Evolutionary conservation across 257 asterid species (phyloP).

Genomic region (Penstemon barbatus): DNA sequence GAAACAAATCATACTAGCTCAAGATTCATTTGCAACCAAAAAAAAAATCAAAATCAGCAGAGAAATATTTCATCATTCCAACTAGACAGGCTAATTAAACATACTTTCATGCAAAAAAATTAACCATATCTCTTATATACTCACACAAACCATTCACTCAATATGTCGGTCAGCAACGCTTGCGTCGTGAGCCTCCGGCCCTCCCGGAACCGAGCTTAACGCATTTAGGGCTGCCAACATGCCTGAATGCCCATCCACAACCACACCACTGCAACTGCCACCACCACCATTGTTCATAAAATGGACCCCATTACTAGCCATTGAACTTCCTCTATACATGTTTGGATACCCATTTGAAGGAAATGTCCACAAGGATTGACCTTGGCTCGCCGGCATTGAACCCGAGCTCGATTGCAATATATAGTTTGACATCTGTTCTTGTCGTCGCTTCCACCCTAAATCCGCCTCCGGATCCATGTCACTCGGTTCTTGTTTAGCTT

Average conservation of each 20-base stretch:
- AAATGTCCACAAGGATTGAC: slow-evolving; percentile 56
- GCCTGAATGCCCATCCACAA: slow-evolving; percentile 56
- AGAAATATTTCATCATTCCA: no score
- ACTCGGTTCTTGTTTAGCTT: slow-evolving; percentile 53
- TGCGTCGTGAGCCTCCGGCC: slow-evolving; percentile 27
- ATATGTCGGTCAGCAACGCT: slow-evolving; percentile 30
- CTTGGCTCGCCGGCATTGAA: slow-evolving; percentile 37
- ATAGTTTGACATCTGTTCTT: slow-evolving; percentile 37
- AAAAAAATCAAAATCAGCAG: no score
- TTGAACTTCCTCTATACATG: slow-evolving; percentile 37
- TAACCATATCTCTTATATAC: no score
- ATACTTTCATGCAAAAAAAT: no score
- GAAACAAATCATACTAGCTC: no score
- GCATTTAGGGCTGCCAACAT: slow-evolving; percentile 53
- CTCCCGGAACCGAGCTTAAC: slow-evolving; percentile 39
- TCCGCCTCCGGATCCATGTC: slow-evolving; percentile 29
- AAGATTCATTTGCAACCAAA: no score
- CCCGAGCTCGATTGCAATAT: slow-evolving; percentile 44
- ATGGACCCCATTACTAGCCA: slow-evolving; percentile 41
- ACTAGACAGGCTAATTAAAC: no score
- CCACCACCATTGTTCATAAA: slow-evolving; percentile 46
- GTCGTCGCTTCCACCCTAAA: slow-evolving; percentile 35
- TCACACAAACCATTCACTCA: not conserved
- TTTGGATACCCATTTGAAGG: slow-evolving; percentile 30
- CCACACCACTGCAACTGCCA: slow-evolving; percentile 33